Evolutionary conservation across 2,329 filamentous ascomycete genomes (phyloP).

Genomic region (Aspergillus ustus): DNA sequence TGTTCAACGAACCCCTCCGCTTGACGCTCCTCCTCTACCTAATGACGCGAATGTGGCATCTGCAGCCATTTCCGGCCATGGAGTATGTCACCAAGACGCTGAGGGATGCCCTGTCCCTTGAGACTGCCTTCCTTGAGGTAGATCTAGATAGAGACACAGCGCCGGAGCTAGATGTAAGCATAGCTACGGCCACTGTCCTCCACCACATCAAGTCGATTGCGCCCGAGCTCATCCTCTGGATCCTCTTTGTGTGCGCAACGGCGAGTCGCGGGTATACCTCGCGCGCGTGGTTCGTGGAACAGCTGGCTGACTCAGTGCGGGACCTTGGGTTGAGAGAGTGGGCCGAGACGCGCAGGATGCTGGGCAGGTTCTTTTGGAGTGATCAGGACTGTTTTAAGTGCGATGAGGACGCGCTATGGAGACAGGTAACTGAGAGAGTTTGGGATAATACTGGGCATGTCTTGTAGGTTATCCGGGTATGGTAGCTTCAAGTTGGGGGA

Average conservation of each 20-base stretch:
- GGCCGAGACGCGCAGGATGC: not conserved
- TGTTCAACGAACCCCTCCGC: conserved; percentile 5
- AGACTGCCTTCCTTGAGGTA: not conserved
- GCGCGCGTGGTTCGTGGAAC: conserved; percentile 1
- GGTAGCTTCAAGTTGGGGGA: too few relatives aligned
- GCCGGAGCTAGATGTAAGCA: not conserved
- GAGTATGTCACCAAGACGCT: not conserved
- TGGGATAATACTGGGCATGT: too few relatives aligned
- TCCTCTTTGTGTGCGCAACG: conserved; percentile 1
- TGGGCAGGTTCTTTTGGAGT: conserved; percentile 2
- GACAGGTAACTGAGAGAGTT: not conserved
- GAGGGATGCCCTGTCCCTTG: not conserved
- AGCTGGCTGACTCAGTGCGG: not conserved
- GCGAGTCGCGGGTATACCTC: not conserved
- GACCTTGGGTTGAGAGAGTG: not conserved
- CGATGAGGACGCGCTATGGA: not conserved
- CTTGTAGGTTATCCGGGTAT: too few relatives aligned
- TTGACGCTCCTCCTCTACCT: not conserved
- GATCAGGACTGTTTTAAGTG: not conserved
- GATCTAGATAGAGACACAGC: not conserved
- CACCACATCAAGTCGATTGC: not conserved
- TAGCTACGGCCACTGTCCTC: not conserved
- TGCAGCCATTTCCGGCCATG: not conserved
- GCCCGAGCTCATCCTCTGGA: conserved; percentile 4
- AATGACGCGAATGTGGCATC: not conserved